phyloP scores from a whole-genome alignment of 306 rosid genomes.

The Prunus dulcis region DNA sequence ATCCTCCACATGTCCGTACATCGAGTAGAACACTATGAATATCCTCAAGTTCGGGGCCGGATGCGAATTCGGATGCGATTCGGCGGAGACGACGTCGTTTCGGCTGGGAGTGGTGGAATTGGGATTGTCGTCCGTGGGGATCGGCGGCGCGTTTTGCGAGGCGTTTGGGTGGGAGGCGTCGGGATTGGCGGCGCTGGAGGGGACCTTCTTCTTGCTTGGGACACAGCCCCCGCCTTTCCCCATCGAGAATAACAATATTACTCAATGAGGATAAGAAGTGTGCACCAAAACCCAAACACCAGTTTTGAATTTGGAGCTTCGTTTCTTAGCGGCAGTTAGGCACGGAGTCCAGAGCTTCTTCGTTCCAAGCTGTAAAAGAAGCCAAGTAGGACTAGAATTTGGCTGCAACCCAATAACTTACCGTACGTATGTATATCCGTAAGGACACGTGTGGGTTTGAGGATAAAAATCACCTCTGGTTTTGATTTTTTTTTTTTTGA shows the following conservation, averaged over 20 bases:
- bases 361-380: not conserved
- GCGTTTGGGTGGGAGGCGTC: not conserved
- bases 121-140: conserved; percentile 23
- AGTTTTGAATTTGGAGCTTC: not conserved
- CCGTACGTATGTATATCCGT: not conserved
- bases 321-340: not conserved
- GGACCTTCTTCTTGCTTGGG: conserved; percentile 77
- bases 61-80: not conserved
- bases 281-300: not conserved
- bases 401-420: not conserved
- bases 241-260: conserved; percentile 37
- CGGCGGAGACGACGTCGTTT: conserved; percentile 8
- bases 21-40: conserved; percentile 82
- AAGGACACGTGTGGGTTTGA: not conserved
- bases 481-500: too few species aligned
- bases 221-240: conserved; percentile 96
- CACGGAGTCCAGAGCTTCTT: not conserved
- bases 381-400: conserved; percentile 7
- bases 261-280: not conserved
- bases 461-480: not conserved
- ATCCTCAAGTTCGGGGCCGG: conserved; percentile 44
- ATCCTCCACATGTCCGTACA: conserved; percentile 91
- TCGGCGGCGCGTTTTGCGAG: conserved; percentile 35
- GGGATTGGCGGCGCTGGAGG: conserved; percentile 29
- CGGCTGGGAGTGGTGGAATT: not conserved